Percentiles rank a stretch among this genome's conserved stretches.
Evolutionary conservation across 2,329 filamentous ascomycete genomes (phyloP).

Genomic region (Epichloe festucae): DNA sequence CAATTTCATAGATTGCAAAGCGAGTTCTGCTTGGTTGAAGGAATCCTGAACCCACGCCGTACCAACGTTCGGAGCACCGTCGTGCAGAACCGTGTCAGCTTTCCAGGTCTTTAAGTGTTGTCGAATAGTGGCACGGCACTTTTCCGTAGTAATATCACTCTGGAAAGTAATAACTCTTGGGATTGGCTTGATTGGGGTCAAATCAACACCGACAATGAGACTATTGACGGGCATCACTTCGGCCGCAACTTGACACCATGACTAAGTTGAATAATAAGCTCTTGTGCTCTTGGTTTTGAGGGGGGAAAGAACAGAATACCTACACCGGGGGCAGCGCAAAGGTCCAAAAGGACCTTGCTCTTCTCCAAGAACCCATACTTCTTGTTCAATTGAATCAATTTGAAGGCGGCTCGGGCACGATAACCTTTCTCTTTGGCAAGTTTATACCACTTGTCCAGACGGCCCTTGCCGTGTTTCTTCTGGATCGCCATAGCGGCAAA

Average conservation of each 20-base stretch:
- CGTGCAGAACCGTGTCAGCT: slow-evolving; percentile 87
- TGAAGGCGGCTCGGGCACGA: slow-evolving; percentile 89
- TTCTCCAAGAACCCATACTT: slow-evolving; percentile 98
- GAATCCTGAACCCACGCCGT: slow-evolving; percentile 97
- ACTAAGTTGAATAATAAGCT: slow-evolving; percentile 31
- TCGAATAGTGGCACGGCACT: slow-evolving; percentile 81
- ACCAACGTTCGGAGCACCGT: slow-evolving; percentile 95
- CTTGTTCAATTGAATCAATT: slow-evolving; percentile 95
- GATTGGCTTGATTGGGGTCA: slow-evolving; percentile 90
- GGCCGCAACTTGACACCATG: slow-evolving; percentile 92
- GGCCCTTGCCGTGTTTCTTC: slow-evolving; percentile 97
- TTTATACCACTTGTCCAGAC: slow-evolving; percentile 98
- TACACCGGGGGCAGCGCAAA: slow-evolving; percentile 91
- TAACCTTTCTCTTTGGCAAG: slow-evolving; percentile 98
- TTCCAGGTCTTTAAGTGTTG: slow-evolving; percentile 92
- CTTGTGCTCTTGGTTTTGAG: not conserved
- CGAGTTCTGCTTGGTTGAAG: slow-evolving; percentile 91
- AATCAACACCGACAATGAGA: slow-evolving; percentile 88
- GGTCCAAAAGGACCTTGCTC: slow-evolving; percentile 90
- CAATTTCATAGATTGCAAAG: slow-evolving; percentile 79
- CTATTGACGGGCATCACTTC: slow-evolving; percentile 87
- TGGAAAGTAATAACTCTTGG: slow-evolving; percentile 91
- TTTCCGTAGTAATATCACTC: slow-evolving; percentile 94
- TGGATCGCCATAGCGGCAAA: slow-evolving; percentile 68
- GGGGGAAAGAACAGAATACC: slow-evolving; percentile 16